Evolutionary conservation across 2,329 filamentous ascomycete genomes (phyloP).

Genomic region (Fusarium abutilonis): DNA sequence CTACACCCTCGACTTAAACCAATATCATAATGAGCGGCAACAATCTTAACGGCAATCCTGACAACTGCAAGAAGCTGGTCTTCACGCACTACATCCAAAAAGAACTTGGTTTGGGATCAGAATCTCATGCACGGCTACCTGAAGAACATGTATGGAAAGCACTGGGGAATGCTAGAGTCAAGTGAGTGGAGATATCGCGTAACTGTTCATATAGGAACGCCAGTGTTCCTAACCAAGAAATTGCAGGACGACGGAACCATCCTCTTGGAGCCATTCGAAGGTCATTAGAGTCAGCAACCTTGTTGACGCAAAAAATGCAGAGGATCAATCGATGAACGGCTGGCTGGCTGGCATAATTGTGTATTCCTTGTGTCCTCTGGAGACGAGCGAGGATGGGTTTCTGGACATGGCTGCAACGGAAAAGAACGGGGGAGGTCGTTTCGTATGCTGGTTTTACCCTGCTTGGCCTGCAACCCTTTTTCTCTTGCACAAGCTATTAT

Average conservation of each 20-base stretch:
- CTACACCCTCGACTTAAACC: no score
- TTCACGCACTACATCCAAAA: background rate
- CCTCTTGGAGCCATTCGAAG: background rate
- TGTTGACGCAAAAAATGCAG: no score
- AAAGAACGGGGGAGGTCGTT: no score
- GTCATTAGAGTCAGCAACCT: no score
- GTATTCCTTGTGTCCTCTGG: no score
- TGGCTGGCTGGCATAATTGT: no score
- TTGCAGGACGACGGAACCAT: background rate
- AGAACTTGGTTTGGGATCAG: background rate
- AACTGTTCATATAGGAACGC: background rate
- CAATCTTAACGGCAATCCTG: background rate
- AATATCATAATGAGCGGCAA: background rate
- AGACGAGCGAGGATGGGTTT: no score
- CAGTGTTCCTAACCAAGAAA: background rate
- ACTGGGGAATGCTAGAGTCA: background rate
- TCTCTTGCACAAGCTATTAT: no score
- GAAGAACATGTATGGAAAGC: background rate
- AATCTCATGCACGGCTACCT: background rate
- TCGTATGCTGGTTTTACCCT: no score
- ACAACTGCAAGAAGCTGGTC: background rate
- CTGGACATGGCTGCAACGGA: no score
- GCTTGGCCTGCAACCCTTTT: no score
- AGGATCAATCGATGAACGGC: no score
- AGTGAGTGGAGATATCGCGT: background rate